These are phyloP conservation scores for Phycomyces nitens DNA, from an alignment of 192 early-diverging fungal genomes.

Conservation along the genomic window DNA sequence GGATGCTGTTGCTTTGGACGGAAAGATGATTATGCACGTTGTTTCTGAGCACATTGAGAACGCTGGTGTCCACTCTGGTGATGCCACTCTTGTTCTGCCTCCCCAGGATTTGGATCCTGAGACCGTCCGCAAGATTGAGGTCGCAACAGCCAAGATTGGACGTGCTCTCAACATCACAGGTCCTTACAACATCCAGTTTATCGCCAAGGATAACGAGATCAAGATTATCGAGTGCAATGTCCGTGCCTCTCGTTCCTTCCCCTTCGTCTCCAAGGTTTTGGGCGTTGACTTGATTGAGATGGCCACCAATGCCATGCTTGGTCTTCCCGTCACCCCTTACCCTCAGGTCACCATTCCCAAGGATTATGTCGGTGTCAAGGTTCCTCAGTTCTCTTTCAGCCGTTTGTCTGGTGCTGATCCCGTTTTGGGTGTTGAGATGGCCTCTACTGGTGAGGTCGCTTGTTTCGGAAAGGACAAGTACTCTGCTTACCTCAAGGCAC, in stretches of 20 bases:
- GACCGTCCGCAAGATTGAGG: conserved; percentile 89
- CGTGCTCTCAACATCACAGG: conserved; percentile 93
- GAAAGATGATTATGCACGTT: conserved; percentile 90
- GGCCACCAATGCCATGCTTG: conserved; percentile 93
- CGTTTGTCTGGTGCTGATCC: conserved; percentile 96
- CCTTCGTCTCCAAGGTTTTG: conserved; percentile 96
- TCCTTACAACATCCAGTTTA: conserved; percentile 98
- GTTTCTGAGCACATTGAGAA: conserved; percentile 98
- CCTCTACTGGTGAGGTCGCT: conserved; percentile 98
- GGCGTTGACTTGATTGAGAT: conserved; percentile 97
- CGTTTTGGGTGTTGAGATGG: conserved; percentile 98
- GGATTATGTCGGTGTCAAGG: conserved; percentile 94
- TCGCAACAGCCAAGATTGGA: conserved; percentile 90
- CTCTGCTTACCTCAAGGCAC: conserved; percentile 95
- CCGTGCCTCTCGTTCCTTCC: conserved; percentile 94
- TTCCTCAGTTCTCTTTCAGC: conserved; percentile 96
- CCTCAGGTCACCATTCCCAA: conserved; percentile 65
- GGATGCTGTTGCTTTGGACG: conserved; percentile 92
- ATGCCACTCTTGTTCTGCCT: conserved; percentile 92
- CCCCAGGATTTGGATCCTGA: conserved; percentile 94
- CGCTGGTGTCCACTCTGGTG: conserved; percentile 98
- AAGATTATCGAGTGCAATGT: conserved; percentile 99
- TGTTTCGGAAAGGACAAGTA: conserved; percentile 98
- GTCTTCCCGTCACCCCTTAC: conserved; percentile 76
- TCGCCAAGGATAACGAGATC: conserved; percentile 99